These are phyloP conservation scores for Cadophora luteo-olivacea DNA, from an alignment of 2,329 filamentous ascomycete genomes.

Conservation along the genomic window DNA sequence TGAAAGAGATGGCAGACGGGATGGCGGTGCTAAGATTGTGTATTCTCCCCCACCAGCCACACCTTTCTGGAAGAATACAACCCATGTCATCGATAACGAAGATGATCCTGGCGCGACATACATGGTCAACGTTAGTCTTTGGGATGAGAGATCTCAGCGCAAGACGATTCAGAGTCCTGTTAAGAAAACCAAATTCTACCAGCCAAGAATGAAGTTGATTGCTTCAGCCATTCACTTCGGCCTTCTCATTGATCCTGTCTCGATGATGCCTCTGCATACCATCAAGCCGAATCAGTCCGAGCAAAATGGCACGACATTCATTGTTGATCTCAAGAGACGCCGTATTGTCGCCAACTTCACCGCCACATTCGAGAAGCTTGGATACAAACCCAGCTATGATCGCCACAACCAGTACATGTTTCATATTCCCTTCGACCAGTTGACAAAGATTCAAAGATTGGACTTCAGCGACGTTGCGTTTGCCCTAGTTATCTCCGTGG, in stretches of 20 bases:
- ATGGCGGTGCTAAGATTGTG: constrained; percentile 54
- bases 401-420: constrained; percentile 45
- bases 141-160: constrained; percentile 11
- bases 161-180: constrained; percentile 43
- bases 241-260: constrained; percentile 56
- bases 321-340: constrained; percentile 49
- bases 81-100: neutral
- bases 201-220: constrained; percentile 49
- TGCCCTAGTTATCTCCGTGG: constrained; percentile 55
- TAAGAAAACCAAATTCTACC: constrained; percentile 43
- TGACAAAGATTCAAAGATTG: constrained; percentile 53
- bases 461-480: constrained; percentile 44
- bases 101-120: constrained; percentile 17
- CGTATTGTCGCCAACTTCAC: constrained; percentile 51
- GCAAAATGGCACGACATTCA: constrained; percentile 44
- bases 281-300: constrained; percentile 33
- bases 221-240: constrained; percentile 66
- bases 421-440: constrained; percentile 47
- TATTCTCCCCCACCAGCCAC: constrained; percentile 63
- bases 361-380: constrained; percentile 40
- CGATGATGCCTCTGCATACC: constrained; percentile 66
- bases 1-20: constrained; percentile 49
- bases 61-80: constrained; percentile 55
- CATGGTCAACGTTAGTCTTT: constrained; percentile 20
- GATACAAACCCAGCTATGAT: constrained; percentile 31